Conservation (phyloP, 1,284 basidiomycete species). For the Ceratobasidium sp. region DNA sequence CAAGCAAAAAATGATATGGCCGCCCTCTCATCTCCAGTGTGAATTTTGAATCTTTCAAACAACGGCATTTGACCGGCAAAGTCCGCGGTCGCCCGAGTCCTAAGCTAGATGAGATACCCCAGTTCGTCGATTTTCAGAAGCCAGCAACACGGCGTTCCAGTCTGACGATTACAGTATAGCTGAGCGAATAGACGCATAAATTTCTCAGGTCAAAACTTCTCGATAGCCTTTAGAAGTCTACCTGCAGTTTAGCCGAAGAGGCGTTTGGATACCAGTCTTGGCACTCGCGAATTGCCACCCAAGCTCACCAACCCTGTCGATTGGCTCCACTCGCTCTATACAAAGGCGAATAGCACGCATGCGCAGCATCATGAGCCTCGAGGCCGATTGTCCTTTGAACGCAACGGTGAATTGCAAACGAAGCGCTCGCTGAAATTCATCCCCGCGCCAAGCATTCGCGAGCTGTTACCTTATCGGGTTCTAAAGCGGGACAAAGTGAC, state of each 20-base stretch:
- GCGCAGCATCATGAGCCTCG: conserved; percentile 24
- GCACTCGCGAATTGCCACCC: too few relatives aligned
- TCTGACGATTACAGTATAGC: too few relatives aligned
- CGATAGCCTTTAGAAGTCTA: neutral
- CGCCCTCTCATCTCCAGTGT: too few relatives aligned
- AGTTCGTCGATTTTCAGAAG: neutral
- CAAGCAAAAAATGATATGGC: too few relatives aligned
- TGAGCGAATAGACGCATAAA: too few relatives aligned
- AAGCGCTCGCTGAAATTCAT: neutral
- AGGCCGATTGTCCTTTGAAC: conserved; percentile 32
- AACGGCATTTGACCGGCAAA: too few relatives aligned
- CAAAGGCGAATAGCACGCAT: conserved; percentile 18
- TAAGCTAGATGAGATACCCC: too few relatives aligned
- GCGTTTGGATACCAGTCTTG: neutral
- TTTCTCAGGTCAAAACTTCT: neutral
- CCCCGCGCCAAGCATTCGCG: conserved; percentile 6
- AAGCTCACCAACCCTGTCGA: neutral
- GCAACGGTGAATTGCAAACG: neutral
- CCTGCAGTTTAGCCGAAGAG: neutral
- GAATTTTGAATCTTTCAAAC: too few relatives aligned
- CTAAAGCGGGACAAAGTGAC: conserved; percentile 14
- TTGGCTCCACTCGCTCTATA: neutral
- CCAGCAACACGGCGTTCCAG: too few relatives aligned
- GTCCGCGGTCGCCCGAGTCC: too few relatives aligned
- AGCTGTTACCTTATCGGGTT: conserved; percentile 11